Evolutionary conservation across 345 rosid genomes (phyloP).

Genomic region (Melastoma malabathricum): DNA sequence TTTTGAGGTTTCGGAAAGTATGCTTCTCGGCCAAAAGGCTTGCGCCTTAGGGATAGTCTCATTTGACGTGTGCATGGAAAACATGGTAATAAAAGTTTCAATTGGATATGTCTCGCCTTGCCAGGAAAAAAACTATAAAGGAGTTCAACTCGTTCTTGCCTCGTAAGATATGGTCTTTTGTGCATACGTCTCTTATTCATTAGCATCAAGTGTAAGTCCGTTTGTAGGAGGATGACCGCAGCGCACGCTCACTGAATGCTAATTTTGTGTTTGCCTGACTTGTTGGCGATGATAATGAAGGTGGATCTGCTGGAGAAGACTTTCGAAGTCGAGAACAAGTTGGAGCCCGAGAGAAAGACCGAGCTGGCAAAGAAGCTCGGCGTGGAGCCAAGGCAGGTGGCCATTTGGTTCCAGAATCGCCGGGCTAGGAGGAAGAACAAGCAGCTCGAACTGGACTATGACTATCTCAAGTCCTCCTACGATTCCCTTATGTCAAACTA

Average conservation of each 20-base stretch:
- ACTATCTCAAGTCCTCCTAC: constrained; percentile 65
- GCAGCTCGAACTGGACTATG: constrained; percentile 83
- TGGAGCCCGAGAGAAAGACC: constrained; percentile 84
- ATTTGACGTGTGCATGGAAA: no score
- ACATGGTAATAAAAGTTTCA: no score
- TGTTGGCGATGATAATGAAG: constrained; percentile 13
- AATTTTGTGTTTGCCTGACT: neutral
- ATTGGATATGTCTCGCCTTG: no score
- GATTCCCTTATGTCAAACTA: constrained; percentile 54
- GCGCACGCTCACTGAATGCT: no score
- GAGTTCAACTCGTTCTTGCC: no score
- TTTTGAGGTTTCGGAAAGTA: neutral
- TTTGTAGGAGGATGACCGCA: no score
- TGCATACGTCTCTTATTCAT: no score
- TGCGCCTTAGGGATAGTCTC: no score
- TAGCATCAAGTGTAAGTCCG: no score
- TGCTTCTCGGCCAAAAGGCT: no score
- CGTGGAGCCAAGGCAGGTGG: constrained; percentile 83
- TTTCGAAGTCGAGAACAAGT: constrained; percentile 88
- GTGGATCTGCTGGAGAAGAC: constrained; percentile 80
- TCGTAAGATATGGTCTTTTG: no score
- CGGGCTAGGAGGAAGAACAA: constrained; percentile 92
- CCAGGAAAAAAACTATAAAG: no score
- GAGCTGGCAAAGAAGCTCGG: constrained; percentile 84
- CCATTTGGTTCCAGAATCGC: constrained; percentile 98